Evolutionary conservation across 768 basidiomycete species (phyloP).

Genomic region (Tephrocybe sp.): DNA sequence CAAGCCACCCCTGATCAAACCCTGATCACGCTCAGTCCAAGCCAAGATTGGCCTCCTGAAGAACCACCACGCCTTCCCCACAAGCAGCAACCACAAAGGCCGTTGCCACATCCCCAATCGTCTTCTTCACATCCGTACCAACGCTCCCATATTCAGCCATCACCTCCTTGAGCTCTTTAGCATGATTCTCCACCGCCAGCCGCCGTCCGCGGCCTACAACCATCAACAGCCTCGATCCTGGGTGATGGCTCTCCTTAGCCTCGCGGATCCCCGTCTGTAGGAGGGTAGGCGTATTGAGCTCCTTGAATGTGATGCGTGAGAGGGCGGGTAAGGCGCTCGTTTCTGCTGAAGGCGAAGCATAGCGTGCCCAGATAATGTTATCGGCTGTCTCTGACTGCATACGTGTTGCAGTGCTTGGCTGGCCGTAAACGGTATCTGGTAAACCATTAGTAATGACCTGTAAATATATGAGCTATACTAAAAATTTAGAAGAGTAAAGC

Average conservation of each 20-base stretch:
- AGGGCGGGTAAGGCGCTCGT: slow-evolving; percentile 30
- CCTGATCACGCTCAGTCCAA: neutral
- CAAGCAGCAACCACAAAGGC: slow-evolving; percentile 66
- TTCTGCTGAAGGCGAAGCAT: slow-evolving; percentile 31
- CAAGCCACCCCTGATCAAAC: neutral
- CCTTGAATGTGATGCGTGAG: slow-evolving; percentile 60
- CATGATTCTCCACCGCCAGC: slow-evolving; percentile 71
- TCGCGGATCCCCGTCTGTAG: slow-evolving; percentile 56
- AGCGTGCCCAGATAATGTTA: slow-evolving; percentile 69
- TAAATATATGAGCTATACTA: no score
- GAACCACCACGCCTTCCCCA: slow-evolving; percentile 59
- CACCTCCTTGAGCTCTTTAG: slow-evolving; percentile 63
- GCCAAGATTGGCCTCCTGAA: slow-evolving; percentile 48
- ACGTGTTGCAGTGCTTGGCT: slow-evolving; percentile 56
- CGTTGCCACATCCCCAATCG: slow-evolving; percentile 82
- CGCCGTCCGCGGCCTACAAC: slow-evolving; percentile 74
- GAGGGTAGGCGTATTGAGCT: slow-evolving; percentile 52
- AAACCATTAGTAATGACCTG: slow-evolving; percentile 34
- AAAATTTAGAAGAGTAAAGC: slow-evolving; percentile 8
- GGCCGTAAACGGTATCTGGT: slow-evolving; percentile 72
- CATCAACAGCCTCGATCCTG: slow-evolving; percentile 45
- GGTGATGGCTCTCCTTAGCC: slow-evolving; percentile 25
- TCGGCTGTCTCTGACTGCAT: slow-evolving; percentile 86
- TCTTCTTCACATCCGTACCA: slow-evolving; percentile 68
- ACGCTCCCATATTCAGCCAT: slow-evolving; percentile 54